Evolutionary conservation across 139 green algal species (phyloP).

Genomic region (Parachlorella kessleri): DNA sequence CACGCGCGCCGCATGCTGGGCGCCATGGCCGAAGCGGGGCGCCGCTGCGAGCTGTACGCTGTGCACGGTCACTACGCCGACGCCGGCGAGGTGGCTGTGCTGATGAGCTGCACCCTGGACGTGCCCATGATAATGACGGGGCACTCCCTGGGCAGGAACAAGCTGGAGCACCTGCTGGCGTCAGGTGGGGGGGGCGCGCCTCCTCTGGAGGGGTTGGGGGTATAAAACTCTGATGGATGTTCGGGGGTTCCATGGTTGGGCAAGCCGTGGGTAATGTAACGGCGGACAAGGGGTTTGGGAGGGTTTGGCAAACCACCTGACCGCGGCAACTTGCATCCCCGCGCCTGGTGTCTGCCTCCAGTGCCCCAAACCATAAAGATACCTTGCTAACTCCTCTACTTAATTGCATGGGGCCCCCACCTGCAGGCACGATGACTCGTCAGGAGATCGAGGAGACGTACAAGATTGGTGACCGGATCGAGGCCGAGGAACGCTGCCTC

Average conservation of each 20-base stretch:
- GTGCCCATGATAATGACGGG: conserved; percentile 93
- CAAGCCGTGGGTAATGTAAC: too few species aligned
- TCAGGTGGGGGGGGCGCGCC: conserved; percentile 41
- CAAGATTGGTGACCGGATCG: conserved; percentile 86
- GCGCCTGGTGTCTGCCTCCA: too few species aligned
- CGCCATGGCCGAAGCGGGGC: conserved; percentile 51
- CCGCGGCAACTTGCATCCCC: too few species aligned
- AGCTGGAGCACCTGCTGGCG: conserved; percentile 91
- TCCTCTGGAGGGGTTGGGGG: not conserved
- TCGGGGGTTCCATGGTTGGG: too few species aligned
- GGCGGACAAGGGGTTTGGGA: too few species aligned
- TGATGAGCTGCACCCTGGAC: conserved; percentile 78
- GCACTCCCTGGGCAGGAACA: conserved; percentile 94
- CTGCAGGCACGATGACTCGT: conserved; percentile 69
- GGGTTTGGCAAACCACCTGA: too few species aligned
- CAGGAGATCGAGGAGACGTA: conserved; percentile 91
- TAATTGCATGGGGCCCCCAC: too few species aligned
- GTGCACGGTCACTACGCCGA: conserved; percentile 91
- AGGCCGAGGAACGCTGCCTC: conserved; percentile 91
- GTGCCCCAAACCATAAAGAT: too few species aligned
- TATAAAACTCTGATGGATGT: too few species aligned
- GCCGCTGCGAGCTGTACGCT: conserved; percentile 68
- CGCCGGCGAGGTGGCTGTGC: conserved; percentile 73
- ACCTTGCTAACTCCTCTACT: too few species aligned
- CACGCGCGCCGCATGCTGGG: conserved; percentile 66